Evolutionary conservation across 1,284 basidiomycete species (phyloP).

Genomic region (Tausonia pullulans): DNA sequence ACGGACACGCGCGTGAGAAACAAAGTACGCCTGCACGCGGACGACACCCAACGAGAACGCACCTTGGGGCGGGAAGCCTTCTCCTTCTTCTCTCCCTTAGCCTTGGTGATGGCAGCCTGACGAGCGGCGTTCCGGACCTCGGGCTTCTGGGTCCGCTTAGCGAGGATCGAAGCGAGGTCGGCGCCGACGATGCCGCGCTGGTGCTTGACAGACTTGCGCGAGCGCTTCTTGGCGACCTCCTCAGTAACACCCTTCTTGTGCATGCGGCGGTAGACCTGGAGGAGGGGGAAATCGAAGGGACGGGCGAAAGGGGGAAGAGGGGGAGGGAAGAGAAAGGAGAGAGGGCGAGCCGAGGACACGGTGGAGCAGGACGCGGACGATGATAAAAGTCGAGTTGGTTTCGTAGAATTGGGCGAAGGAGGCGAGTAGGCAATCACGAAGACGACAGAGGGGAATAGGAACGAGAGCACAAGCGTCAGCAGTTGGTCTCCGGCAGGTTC

Average conservation of each 20-base stretch:
- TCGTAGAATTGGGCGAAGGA: too few relatives aligned
- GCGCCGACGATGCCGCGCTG: conserved; percentile 96
- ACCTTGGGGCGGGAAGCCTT: conserved; percentile 54
- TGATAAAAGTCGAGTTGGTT: too few relatives aligned
- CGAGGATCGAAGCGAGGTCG: conserved; percentile 79
- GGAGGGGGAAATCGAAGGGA: background rate
- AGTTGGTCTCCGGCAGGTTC: too few relatives aligned
- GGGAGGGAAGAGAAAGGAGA: background rate
- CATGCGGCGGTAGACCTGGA: conserved; percentile 46
- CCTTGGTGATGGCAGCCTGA: conserved; percentile 75
- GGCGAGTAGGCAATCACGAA: too few relatives aligned
- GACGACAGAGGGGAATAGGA: too few relatives aligned
- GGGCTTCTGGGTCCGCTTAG: conserved; percentile 82
- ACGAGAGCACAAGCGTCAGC: too few relatives aligned
- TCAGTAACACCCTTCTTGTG: conserved; percentile 99
- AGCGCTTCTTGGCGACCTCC: conserved; percentile 98
- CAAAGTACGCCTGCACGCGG: conserved; percentile 13
- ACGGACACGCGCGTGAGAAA: conserved; percentile 7
- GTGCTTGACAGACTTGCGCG: conserved; percentile 93
- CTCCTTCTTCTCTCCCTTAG: conserved; percentile 88
- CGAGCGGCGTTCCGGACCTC: conserved; percentile 73
- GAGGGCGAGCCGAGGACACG: too few relatives aligned
- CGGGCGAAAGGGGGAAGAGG: background rate
- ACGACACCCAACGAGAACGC: conserved; percentile 19
- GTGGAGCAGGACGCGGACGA: too few relatives aligned